Evolutionary conservation across 495 filamentous ascomycete species (phyloP), one percentile per base, ranked within the genome.

Genomic region (Barbatosphaeria neglecta): DNA sequence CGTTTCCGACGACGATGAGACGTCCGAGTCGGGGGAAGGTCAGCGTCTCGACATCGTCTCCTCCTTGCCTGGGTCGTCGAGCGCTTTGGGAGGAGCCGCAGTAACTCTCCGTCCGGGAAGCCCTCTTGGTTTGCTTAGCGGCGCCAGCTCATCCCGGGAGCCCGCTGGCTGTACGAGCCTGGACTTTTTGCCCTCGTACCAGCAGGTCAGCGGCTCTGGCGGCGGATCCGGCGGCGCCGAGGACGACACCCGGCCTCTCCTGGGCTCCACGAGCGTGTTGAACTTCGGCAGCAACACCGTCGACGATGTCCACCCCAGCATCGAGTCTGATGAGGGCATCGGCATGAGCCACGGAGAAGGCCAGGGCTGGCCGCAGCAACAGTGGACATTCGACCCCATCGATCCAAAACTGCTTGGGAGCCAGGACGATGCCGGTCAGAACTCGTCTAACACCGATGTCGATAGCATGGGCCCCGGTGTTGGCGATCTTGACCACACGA

Each of bases 41-140:
- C 78, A 69, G 80, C 82, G 80, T 72, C 84, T 87, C 82, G 86
- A 71, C 80, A 83, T 63, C 68, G 69, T 72, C 80, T 87, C 77
- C 76, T 87, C 81, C 82, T 84, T 64, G 72, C 78, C 71, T 86
- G 84, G 83, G 72, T 86, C 77, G 79, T 83, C 83, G 83, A 85
- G 82, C 81, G 80, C 76, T 73, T 85, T 72, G 76, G 72, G 67
- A 74, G 79, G 73, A 86, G 82, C 72, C 73, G 82, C 66, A 82
- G 79, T 62, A 78, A 72, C 65, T 86, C 83, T 60, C 82, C 83
- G 64, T 72, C 74, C 53, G 65, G 78, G 63, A 77, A 74, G 24
- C 24, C 4, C 60, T 71, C 72, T 64, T 83, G 79, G 80, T 76
- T 63, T 52, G 58, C 56, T 42, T 63, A 63, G 55, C 24, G 41